Evolutionary conservation across 495 filamentous ascomycete species (phyloP).

Genomic region (Penicillium daleae): DNA sequence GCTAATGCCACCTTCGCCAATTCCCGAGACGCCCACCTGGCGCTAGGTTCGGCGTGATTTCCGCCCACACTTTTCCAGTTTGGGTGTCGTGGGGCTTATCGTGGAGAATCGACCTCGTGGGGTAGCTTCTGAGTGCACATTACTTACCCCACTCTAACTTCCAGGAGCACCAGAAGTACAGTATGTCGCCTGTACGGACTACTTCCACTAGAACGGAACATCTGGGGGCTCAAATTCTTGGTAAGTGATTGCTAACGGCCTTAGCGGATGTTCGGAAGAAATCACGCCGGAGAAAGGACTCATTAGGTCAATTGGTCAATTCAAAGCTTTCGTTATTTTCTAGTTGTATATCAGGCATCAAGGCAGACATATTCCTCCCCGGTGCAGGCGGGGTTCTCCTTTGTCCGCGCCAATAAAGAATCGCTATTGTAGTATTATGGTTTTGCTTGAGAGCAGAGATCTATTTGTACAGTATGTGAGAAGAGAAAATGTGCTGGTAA

Average conservation of each 20-base stretch:
- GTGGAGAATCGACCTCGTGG: constrained; percentile 33
- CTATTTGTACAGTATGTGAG: neutral
- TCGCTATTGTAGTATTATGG: neutral
- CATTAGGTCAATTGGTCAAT: no score
- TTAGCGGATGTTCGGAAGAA: neutral
- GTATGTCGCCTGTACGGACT: neutral
- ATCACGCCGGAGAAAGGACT: neutral
- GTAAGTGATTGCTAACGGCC: neutral
- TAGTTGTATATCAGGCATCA: constrained; percentile 7
- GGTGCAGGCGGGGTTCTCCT: neutral
- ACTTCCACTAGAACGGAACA: constrained; percentile 10
- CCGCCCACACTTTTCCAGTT: constrained; percentile 5
- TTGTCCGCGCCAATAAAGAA: neutral
- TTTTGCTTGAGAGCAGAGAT: neutral
- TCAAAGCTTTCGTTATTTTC: no score
- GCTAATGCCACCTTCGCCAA: constrained; percentile 17
- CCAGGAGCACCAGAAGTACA: no score
- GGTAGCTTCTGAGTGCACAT: neutral
- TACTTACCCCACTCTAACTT: neutral
- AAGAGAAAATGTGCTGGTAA: neutral
- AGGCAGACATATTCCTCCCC: constrained; percentile 4
- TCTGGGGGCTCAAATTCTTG: neutral
- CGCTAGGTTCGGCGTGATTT: constrained; percentile 1
- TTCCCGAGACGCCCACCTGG: constrained; percentile 18
- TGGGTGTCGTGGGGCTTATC: constrained; percentile 27